A percentile compares a stretch with the other conserved stretches of the same genome.
These are phyloP conservation scores for Didymella arachidicola DNA, from an alignment of 2,329 filamentous ascomycete genomes.

Conservation along the genomic window DNA sequence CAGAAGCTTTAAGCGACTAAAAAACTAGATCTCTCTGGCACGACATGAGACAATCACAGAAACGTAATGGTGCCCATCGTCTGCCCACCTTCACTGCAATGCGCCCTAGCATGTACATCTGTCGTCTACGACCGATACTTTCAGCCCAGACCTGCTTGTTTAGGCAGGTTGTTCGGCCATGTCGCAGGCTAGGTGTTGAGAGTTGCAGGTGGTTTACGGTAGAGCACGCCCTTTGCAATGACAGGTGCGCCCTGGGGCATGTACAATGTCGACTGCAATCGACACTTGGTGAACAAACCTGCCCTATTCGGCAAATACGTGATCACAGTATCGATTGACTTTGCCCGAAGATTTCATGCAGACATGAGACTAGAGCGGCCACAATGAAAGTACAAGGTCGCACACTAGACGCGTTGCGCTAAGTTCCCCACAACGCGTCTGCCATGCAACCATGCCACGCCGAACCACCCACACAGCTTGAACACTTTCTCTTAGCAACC, in stretches of 20 bases:
- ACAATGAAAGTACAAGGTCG: neutral
- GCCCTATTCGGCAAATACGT: neutral
- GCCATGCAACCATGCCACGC: neutral
- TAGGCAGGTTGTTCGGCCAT: neutral
- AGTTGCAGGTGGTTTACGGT: neutral
- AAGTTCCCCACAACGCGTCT: constrained; percentile 18
- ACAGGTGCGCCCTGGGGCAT: constrained; percentile 14
- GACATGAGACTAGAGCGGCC: neutral
- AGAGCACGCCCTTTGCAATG: constrained; percentile 11
- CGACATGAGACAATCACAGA: constrained; percentile 3
- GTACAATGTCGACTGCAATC: constrained; percentile 12
- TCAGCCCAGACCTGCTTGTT: neutral
- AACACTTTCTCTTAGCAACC: neutral
- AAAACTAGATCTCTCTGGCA: neutral
- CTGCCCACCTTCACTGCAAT: no score
- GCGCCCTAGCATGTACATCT: constrained; percentile 9
- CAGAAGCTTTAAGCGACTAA: constrained; percentile 35
- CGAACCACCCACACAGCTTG: neutral
- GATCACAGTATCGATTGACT: neutral
- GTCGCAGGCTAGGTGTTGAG: neutral
- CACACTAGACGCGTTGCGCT: constrained; percentile 16
- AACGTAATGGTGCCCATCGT: neutral
- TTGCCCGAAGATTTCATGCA: neutral
- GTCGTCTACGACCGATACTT: neutral
- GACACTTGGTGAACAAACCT: constrained; percentile 1